Base-by-base conservation (phyloP, 2,329 filamentous ascomycete species). In the Talaromyces rugulosus region DNA sequence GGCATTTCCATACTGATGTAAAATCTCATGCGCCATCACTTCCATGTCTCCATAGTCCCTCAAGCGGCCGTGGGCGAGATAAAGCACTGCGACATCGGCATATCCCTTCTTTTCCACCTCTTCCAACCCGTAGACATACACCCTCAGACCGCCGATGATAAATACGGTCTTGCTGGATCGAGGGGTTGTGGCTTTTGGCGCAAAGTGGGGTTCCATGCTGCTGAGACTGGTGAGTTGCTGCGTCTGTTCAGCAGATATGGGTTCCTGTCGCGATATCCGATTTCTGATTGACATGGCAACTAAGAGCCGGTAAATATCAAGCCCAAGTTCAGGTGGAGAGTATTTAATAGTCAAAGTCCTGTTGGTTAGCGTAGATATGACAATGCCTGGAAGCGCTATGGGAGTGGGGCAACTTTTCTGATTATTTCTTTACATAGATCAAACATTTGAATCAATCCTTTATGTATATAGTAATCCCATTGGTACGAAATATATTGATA, bases 111-210 rank as follows among this genome's bases (percentile, higher is more conserved):
- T 27, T 18, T 31, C 34, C 16, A 34, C 52, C 47, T 62, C 30
- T 1, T 59, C 33, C 9, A 62, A 27, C 4, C 61, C 57, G 42
- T 56, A 62, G 12, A 62, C 42, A 18, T 59, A 59, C 16, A n/a
- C n/a, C 12, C 40, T 59, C n/a, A 62, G 4, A 6, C 61, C 61
- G 8, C 61, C 57, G n/a, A 62, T 59, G n/a, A 55, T 23, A 2
- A 62, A 12, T 44, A 56, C 61, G 7, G 42, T 62, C 40, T 52
- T 59, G 56, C 61, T 62, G 57, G 42, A 56, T 14, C 11, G 33
- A 8, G 61, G 56, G 9, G 57, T 59, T 31, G 51, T 28, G 23
- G 18, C 18, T 55, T 56, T 51, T 31, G 51, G 42, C 4, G 12
- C 11, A 23, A 62, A 59, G 1, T 27, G 1, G 5, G 42, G 16